phyloP scores from a whole-genome alignment of 441 rosid species.

The Pelargonium fulgidum region DNA sequence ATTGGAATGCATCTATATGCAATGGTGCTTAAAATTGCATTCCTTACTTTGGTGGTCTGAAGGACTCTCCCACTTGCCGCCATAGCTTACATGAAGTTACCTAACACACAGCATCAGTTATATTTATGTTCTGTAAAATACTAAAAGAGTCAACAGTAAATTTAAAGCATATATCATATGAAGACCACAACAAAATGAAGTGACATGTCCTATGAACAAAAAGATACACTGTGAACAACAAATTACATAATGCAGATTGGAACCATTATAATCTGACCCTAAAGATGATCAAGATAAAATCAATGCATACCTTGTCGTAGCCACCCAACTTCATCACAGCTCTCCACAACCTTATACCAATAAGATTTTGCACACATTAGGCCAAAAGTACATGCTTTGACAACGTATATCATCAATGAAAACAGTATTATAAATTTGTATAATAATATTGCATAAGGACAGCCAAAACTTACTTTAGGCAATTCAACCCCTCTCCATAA shows the following conservation, averaged over 20 bases:
- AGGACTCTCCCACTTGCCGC: slow-evolving; percentile 80
- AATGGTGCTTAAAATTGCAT: not conserved
- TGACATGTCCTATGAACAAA: not conserved
- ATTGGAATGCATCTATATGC: not conserved
- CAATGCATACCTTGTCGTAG: slow-evolving; percentile 56
- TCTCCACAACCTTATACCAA: slow-evolving; percentile 56
- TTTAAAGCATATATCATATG: not conserved
- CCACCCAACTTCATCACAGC: slow-evolving; percentile 66
- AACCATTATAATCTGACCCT: not conserved
- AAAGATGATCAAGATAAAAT: slow-evolving; percentile 9
- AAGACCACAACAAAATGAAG: not conserved
- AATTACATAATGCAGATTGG: not conserved
- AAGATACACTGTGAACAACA: not conserved
- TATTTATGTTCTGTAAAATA: slow-evolving; percentile 10
- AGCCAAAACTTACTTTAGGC: slow-evolving; percentile 50
- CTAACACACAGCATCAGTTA: slow-evolving; percentile 29
- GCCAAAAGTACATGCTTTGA: slow-evolving; percentile 11
- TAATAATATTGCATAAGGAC: slow-evolving; percentile 10
- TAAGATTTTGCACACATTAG: slow-evolving; percentile 25
- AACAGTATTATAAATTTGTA: not conserved
- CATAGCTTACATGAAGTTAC: slow-evolving; percentile 67
- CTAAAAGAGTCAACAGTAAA: slow-evolving; percentile 7
- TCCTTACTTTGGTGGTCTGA: slow-evolving; percentile 72
- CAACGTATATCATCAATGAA: slow-evolving; percentile 8
- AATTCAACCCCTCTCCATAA: slow-evolving; percentile 64